Base-by-base conservation (phyloP, 352 stramenopile genomes). In the Phytophthora melonis region DNA sequence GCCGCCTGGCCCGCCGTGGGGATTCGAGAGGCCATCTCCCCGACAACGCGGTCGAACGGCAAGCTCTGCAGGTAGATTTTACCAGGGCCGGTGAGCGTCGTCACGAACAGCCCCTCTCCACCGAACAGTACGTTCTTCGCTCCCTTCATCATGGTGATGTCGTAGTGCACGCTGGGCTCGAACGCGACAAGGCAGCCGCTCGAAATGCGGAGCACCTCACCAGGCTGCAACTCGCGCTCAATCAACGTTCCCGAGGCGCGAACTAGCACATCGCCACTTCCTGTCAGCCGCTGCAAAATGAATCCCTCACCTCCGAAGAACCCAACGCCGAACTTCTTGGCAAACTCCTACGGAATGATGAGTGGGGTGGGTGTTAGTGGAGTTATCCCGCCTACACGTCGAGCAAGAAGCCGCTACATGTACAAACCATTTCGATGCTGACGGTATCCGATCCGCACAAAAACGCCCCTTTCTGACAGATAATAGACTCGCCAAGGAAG, bases 231-330 rank as follows among this genome's bases (percentile, higher is more conserved):
- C 49, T 97, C 89, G 56, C 91, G 91, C 61, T 89, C 74, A 45
- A 98, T 98, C 14, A 98, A 70, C 7, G 93, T 80, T 11, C 96
- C 96, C 32, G 90, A 97, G 6, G 90, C 96, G 53, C 97, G 96
- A 25, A 99, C 83, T 56, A 98, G 91, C 0, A 96, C 94, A 63
- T 98, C 95, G 6, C 94, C 96, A 9, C 83, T 78, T 5, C 94
- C 95, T 2, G 89, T 94, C n/a, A 99, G 74, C 4, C 90, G 84
- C 84, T 99, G 94, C 32, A 98, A 69, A 36, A 98, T 95, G 74
- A 99, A 99, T 5, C 95, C 96, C 88, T 98, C 92, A 10, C 96
- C 94, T 25, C 96, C 95, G 81, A 99, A 99, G 68, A 99, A 98
- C 0, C 96, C 96, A 5, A 93, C 80, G 11, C 84, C 90, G 74